phyloP scores from a whole-genome alignment of 106 monocot species.

The Allium fistulosum region DNA sequence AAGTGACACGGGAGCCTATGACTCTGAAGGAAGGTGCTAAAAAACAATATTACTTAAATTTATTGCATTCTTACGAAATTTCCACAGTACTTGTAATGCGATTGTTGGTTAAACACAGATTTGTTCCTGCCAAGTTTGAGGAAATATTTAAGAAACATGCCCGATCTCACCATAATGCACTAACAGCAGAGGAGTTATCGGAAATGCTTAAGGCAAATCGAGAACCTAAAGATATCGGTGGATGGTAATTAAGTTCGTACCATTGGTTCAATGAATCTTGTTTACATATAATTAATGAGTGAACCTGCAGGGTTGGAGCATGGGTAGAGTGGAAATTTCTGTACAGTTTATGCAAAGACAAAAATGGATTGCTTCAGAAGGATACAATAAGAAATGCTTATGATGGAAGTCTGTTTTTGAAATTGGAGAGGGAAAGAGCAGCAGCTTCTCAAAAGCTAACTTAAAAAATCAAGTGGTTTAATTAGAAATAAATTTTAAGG shows the following conservation, averaged over 20 bases:
- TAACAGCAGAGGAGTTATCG: constrained; percentile 55
- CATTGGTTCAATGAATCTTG: too few species aligned
- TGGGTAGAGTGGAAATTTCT: constrained; percentile 62
- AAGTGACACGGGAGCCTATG: constrained; percentile 68
- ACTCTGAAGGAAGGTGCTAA: constrained; percentile 58
- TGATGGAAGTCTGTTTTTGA: constrained; percentile 66
- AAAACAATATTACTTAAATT: too few species aligned
- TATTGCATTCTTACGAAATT: too few species aligned
- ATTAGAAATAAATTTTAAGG: not conserved
- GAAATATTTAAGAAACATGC: constrained; percentile 55
- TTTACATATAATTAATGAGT: too few species aligned
- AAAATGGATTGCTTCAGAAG: constrained; percentile 69
- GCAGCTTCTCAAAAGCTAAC: constrained; percentile 26
- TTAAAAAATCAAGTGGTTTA: constrained; percentile 1
- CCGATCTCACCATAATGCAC: constrained; percentile 30
- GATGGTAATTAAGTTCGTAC: constrained; percentile 28
- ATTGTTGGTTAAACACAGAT: not conserved
- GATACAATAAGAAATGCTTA: constrained; percentile 54
- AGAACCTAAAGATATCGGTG: constrained; percentile 42
- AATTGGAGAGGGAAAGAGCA: constrained; percentile 49
- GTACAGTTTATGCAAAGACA: constrained; percentile 56
- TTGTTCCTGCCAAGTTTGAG: constrained; percentile 15
- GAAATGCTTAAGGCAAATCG: constrained; percentile 47
- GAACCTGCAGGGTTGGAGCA: constrained; percentile 28
- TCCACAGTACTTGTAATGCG: too few species aligned